These are phyloP conservation scores for Podospora bellae-mahoneyi DNA, from an alignment of 495 filamentous ascomycete species.

Conservation along the genomic window DNA sequence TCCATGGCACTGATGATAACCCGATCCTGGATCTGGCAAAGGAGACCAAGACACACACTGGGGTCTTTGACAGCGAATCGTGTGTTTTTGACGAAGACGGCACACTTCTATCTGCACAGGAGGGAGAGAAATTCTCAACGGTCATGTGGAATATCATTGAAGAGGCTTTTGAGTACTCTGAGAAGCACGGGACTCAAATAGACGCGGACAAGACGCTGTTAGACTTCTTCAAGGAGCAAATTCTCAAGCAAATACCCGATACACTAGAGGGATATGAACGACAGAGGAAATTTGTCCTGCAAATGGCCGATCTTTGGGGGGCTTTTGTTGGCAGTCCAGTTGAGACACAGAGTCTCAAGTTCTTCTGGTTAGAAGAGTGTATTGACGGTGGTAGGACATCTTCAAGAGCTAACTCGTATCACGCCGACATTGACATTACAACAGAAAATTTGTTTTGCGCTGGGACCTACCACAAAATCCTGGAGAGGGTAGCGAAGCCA, in stretches of 20 bases:
- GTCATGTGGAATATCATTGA: conserved; percentile 77
- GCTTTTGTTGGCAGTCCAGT: conserved; percentile 80
- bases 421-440: conserved; percentile 13
- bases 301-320: conserved; percentile 77
- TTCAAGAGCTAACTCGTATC: not conserved
- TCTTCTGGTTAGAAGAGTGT: conserved; percentile 93
- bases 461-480: conserved; percentile 76
- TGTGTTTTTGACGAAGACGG: conserved; percentile 64
- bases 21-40: conserved; percentile 77
- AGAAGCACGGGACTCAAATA: conserved; percentile 61
- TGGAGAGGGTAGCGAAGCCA: conserved; percentile 62
- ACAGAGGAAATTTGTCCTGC: conserved; percentile 55
- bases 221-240: conserved; percentile 70
- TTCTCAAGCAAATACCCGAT: conserved; percentile 52
- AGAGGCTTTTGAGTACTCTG: conserved; percentile 77
- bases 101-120: conserved; percentile 47
- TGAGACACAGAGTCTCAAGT: conserved; percentile 77
- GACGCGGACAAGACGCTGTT: conserved; percentile 63
- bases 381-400: conserved; percentile 72
- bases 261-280: conserved; percentile 40
- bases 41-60: conserved; percentile 58
- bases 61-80: conserved; percentile 56
- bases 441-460: conserved; percentile 85
- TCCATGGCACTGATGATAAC: conserved; percentile 82
- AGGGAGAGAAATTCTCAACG: conserved; percentile 53